A percentile compares a stretch with the other conserved stretches of the same genome.
Conservation (phyloP, 2,329 filamentous ascomycete genomes). For the Monilinia fructicola region DNA sequence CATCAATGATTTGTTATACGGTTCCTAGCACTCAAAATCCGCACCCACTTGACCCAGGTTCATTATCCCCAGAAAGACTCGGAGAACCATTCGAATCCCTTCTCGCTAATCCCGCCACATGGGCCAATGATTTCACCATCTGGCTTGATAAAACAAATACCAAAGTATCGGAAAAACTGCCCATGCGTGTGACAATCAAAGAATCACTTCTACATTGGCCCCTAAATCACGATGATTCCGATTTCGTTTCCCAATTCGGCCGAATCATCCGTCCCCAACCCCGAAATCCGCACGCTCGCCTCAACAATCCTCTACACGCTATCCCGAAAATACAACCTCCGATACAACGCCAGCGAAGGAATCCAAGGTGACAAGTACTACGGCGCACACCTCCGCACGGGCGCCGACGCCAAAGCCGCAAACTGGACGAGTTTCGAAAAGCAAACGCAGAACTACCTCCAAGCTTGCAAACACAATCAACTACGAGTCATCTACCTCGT, state of each 20-base stretch:
- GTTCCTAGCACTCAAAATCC: constrained; percentile 25
- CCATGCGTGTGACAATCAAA: constrained; percentile 33
- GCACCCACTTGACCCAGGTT: constrained; percentile 11
- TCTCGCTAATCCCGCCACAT: constrained; percentile 28
- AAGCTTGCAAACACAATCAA: constrained; percentile 20
- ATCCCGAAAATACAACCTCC: constrained; percentile 33
- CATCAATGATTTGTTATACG: constrained; percentile 28
- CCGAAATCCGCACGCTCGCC: constrained; percentile 31
- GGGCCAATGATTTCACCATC: constrained; percentile 32
- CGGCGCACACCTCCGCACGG: constrained; percentile 44
- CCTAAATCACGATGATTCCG: constrained; percentile 29
- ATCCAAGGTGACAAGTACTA: constrained; percentile 39
- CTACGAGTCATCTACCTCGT: constrained; percentile 9
- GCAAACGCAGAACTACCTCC: constrained; percentile 19
- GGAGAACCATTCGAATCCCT: constrained; percentile 18
- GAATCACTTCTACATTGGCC: constrained; percentile 33
- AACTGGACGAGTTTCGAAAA: constrained; percentile 10
- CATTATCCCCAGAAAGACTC: constrained; percentile 4
- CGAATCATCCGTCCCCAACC: constrained; percentile 33
- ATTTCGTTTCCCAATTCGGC: constrained; percentile 32
- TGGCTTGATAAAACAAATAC: constrained; percentile 33
- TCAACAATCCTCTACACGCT: constrained; percentile 37
- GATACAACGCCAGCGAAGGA: constrained; percentile 36
- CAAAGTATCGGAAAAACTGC: constrained; percentile 27
- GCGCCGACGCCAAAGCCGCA: constrained; percentile 38